A percentile compares a stretch with the other conserved stretches of the same genome.
Conservation (phyloP, 73 alveolate genomes). For the Paramecium sonneborni region DNA sequence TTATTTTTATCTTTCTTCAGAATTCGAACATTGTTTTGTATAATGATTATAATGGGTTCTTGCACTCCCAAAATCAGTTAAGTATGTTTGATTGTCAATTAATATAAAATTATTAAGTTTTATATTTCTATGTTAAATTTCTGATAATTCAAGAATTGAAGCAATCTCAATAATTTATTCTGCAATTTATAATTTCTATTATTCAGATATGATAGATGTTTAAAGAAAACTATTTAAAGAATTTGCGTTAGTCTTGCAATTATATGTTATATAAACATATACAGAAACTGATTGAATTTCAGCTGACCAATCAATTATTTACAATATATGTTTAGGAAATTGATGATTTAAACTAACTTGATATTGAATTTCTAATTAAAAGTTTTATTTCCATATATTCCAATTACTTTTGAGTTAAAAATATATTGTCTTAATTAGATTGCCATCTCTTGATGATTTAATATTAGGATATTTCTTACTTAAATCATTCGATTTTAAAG, state of each 20-base stretch:
- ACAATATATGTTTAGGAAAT: not conserved
- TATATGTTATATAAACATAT: not conserved
- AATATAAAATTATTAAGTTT: not conserved
- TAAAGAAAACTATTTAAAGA: not conserved
- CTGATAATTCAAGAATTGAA: not conserved
- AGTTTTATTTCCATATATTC: slow-evolving; percentile 23
- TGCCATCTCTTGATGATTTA: not conserved
- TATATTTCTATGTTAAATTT: slow-evolving; percentile 24
- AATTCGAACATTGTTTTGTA: not conserved
- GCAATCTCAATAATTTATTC: not conserved
- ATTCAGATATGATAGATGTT: not conserved
- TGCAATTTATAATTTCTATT: not conserved
- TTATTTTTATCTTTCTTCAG: not conserved
- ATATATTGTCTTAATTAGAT: not conserved
- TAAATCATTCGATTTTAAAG: not conserved
- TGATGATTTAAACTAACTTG: not conserved
- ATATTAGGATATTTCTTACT: not conserved
- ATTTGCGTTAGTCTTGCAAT: not conserved
- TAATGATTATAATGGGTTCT: slow-evolving; percentile 16
- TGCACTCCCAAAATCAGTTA: slow-evolving; percentile 45
- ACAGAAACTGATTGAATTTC: not conserved
- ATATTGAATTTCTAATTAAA: not conserved
- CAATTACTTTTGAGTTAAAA: not conserved
- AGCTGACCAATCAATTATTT: not conserved
- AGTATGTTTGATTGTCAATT: not conserved